phyloP scores from a whole-genome alignment of 1,284 basidiomycete species.

The Rhizoctonia solani region DNA sequence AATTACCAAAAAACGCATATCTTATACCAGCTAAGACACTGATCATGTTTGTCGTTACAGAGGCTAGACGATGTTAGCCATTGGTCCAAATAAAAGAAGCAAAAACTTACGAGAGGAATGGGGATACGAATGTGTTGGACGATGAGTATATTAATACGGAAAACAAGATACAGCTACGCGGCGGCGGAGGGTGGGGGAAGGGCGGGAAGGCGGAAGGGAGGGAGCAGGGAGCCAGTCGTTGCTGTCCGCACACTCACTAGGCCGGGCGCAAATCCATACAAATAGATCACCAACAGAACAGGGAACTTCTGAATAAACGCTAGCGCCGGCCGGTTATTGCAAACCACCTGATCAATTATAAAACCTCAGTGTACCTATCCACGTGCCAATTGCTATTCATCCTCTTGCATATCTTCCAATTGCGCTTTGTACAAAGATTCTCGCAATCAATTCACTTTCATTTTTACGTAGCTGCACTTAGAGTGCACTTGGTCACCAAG shows the following conservation, averaged over 20 bases:
- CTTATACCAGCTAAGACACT: slow-evolving; percentile 35
- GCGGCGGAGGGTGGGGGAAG: background rate
- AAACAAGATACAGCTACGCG: background rate
- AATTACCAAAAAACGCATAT: slow-evolving; percentile 31
- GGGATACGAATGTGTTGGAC: slow-evolving; percentile 15
- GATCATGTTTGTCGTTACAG: slow-evolving; percentile 31
- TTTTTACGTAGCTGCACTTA: too few species aligned
- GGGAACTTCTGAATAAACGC: slow-evolving; percentile 5
- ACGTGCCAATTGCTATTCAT: too few species aligned
- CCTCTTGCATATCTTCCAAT: too few species aligned
- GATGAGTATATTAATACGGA: too few species aligned
- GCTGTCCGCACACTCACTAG: slow-evolving; percentile 5
- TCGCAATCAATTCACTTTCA: too few species aligned
- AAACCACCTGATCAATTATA: too few species aligned
- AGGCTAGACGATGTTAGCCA: slow-evolving; percentile 10
- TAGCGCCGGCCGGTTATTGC: too few species aligned
- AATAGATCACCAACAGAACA: background rate
- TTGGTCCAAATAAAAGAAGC: background rate
- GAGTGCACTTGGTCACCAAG: too few species aligned
- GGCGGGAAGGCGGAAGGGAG: slow-evolving; percentile 5
- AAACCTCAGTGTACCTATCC: too few species aligned
- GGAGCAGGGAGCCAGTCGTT: slow-evolving; percentile 11
- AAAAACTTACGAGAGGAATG: slow-evolving; percentile 25
- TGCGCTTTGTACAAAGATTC: too few species aligned
- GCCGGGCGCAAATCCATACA: slow-evolving; percentile 22